phyloP scores from a whole-genome alignment of 177 flowering plant genomes.

The Vitis hybrid region DNA sequence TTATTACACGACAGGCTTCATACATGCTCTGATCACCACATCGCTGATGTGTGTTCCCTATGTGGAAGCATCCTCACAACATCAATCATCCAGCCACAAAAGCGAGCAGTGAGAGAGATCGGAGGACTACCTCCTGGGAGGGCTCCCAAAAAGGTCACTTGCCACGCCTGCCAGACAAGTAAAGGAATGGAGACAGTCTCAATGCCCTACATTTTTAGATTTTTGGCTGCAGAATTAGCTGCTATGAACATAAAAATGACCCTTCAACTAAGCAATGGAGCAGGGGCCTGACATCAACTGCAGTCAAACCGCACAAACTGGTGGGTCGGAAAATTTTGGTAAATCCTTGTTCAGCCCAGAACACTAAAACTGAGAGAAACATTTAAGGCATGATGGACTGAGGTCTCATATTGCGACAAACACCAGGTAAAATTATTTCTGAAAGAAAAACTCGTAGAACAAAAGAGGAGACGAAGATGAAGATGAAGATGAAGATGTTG shows the following conservation, averaged over 20 bases:
- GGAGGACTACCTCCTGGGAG: constrained; percentile 61
- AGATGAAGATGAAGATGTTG: too few relatives aligned
- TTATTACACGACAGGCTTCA: constrained; percentile 89
- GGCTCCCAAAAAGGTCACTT: constrained; percentile 63
- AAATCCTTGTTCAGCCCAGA: too few relatives aligned
- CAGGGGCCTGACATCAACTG: constrained; percentile 24
- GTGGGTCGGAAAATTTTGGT: too few relatives aligned
- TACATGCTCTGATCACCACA: constrained; percentile 81
- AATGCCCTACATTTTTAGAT: constrained; percentile 90
- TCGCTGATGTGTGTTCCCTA: constrained; percentile 84
- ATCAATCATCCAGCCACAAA: constrained; percentile 53
- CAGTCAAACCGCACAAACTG: neutral
- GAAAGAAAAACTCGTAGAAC: too few relatives aligned
- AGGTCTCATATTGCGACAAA: too few relatives aligned
- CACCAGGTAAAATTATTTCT: too few relatives aligned
- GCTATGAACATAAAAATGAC: constrained; percentile 92
- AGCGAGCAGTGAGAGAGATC: constrained; percentile 37
- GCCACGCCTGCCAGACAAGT: constrained; percentile 71
- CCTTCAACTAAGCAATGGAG: constrained; percentile 50
- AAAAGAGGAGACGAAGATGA: too few relatives aligned
- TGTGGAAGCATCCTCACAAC: constrained; percentile 87
- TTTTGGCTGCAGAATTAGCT: constrained; percentile 88
- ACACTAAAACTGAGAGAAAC: too few relatives aligned
- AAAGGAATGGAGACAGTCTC: constrained; percentile 96
- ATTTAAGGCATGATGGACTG: too few relatives aligned